These are phyloP conservation scores for Arthromyces matolae DNA, from an alignment of 768 basidiomycete genomes.

Conservation along the genomic window DNA sequence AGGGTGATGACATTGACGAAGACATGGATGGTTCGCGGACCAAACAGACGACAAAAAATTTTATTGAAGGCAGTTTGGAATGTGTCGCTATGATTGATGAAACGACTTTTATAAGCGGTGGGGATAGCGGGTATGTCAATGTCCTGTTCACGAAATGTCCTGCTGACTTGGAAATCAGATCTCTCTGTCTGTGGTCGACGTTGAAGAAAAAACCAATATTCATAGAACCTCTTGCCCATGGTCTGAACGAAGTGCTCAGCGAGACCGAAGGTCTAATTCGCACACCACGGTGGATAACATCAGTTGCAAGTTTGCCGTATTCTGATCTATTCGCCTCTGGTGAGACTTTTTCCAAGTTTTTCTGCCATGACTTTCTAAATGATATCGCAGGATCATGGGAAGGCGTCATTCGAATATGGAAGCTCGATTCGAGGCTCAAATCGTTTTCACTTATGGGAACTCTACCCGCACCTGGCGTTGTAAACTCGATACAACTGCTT, in stretches of 20 bases:
- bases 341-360: conserved; percentile 24
- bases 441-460: conserved; percentile 68
- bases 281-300: conserved; percentile 89
- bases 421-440: conserved; percentile 73
- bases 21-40: conserved; percentile 19
- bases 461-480: conserved; percentile 68
- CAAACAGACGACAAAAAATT: conserved; percentile 43
- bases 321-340: conserved; percentile 91
- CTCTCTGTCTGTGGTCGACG: conserved; percentile 90
- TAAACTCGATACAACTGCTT: conserved; percentile 88
- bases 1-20: conserved; percentile 40
- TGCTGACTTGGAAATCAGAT: conserved; percentile 39
- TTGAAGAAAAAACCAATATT: conserved; percentile 94
- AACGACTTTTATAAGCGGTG: conserved; percentile 86
- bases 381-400: conserved; percentile 87
- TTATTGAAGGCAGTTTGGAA: conserved; percentile 89
- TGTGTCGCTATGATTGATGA: conserved; percentile 96
- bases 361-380: neutral
- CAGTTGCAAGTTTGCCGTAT: conserved; percentile 78
- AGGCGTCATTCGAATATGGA: conserved; percentile 86
- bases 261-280: conserved; percentile 71
- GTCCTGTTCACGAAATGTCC: neutral
- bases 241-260: conserved; percentile 66
- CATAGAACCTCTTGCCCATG: conserved; percentile 83
- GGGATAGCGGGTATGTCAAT: conserved; percentile 85